These are phyloP conservation scores for Colletotrichum higginsianum DNA, from an alignment of 2,329 filamentous ascomycete species.

Conservation along the genomic window DNA sequence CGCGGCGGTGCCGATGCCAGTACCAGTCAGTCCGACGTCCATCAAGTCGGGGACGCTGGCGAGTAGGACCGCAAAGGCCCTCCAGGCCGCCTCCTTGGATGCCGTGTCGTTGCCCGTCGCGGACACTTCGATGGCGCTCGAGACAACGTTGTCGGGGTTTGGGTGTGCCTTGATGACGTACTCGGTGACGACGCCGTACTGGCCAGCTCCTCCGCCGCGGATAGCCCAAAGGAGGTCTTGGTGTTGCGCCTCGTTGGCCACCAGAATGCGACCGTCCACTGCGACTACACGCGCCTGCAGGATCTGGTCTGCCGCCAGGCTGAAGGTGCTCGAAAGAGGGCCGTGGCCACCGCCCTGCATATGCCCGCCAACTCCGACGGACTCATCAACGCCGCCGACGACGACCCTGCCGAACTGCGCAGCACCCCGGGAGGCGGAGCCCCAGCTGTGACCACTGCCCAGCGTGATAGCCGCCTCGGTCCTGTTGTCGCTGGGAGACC, in stretches of 20 bases:
- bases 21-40: slow-evolving; percentile 20
- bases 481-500: slow-evolving; percentile 23
- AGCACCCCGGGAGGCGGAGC: slow-evolving; percentile 58
- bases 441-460: slow-evolving; percentile 45
- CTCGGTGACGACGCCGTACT: slow-evolving; percentile 64
- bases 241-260: slow-evolving; percentile 61
- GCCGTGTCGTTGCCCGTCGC: slow-evolving; percentile 4
- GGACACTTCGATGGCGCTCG: slow-evolving; percentile 12
- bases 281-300: slow-evolving; percentile 63
- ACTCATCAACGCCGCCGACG: slow-evolving; percentile 67
- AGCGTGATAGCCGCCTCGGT: slow-evolving; percentile 24
- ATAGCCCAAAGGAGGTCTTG: slow-evolving; percentile 72
- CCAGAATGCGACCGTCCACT: slow-evolving; percentile 60
- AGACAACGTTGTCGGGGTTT: slow-evolving; percentile 27
- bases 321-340: slow-evolving; percentile 60
- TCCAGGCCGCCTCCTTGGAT: slow-evolving; percentile 23
- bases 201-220: slow-evolving; percentile 66
- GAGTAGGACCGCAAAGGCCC: slow-evolving; percentile 11
- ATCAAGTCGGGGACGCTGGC: slow-evolving; percentile 28
- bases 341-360: slow-evolving; percentile 72
- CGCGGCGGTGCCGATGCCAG: slow-evolving; percentile 2
- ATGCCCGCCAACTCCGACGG: slow-evolving; percentile 74
- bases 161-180: slow-evolving; percentile 29
- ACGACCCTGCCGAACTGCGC: slow-evolving; percentile 57
- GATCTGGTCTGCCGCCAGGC: slow-evolving; percentile 62